These are phyloP conservation scores for Talaromyces atroroseus DNA, from an alignment of 2,329 filamentous ascomycete species.

Conservation along the genomic window DNA sequence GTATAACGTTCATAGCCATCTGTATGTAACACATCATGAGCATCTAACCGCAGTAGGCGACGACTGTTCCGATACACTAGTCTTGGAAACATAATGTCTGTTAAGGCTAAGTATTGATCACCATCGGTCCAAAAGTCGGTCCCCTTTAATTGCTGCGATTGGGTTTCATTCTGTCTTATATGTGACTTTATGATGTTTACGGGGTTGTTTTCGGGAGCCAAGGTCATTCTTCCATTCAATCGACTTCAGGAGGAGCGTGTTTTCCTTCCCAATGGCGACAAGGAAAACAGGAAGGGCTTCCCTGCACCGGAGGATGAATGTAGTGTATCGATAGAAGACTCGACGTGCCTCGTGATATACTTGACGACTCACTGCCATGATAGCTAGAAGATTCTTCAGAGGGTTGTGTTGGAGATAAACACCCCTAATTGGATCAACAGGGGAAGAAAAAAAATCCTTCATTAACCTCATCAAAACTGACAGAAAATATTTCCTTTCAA, in stretches of 20 bases:
- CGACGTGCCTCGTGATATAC: slow-evolving; percentile 9
- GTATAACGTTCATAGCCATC: background rate
- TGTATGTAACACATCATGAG: background rate
- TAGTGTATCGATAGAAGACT: slow-evolving; percentile 5
- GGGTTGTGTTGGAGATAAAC: slow-evolving; percentile 6
- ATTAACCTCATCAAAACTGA: no score
- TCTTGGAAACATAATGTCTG: background rate
- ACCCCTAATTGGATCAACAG: background rate
- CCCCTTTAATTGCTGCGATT: background rate
- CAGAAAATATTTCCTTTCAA: no score
- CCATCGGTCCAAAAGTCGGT: background rate
- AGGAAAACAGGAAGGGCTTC: background rate
- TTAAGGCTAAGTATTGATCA: background rate
- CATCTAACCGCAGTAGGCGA: background rate
- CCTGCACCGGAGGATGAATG: background rate
- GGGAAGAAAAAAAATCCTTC: no score
- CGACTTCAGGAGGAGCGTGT: background rate
- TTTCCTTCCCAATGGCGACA: slow-evolving; percentile 2
- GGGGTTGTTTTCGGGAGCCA: no score
- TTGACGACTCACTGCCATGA: slow-evolving; percentile 4
- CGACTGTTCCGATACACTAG: background rate
- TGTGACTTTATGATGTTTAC: background rate
- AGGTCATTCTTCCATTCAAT: background rate
- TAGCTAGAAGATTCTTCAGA: background rate
- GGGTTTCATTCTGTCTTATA: background rate